phyloP scores from a whole-genome alignment of 1,139 yeast species.

The Kodamaea anthophila region DNA sequence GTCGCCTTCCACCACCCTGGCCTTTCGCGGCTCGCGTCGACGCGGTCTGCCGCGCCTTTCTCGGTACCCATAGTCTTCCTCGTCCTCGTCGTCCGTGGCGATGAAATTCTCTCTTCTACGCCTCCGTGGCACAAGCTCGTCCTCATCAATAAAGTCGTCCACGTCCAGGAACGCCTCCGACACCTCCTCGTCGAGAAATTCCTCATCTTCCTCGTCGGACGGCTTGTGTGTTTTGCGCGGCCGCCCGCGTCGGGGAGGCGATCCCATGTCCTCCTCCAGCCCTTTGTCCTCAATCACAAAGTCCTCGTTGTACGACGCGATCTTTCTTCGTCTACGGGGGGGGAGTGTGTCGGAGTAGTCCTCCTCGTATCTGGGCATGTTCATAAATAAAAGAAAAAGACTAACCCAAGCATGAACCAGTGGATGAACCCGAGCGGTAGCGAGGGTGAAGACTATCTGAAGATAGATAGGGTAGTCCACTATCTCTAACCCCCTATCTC shows the following conservation, averaged over 20 bases:
- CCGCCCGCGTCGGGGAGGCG: conserved; percentile 13
- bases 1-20: conserved; percentile 22
- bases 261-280: conserved; percentile 23
- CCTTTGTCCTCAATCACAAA: conserved; percentile 13
- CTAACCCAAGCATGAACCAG: too few species aligned
- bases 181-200: conserved; percentile 19
- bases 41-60: conserved; percentile 11
- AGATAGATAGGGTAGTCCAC: too few species aligned
- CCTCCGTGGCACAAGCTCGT: conserved; percentile 12
- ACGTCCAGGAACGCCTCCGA: conserved; percentile 11
- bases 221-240: conserved; percentile 8
- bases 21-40: conserved; percentile 15
- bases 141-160: conserved; percentile 17
- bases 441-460: too few species aligned
- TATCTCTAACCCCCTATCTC: too few species aligned
- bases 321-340: conserved; percentile 10
- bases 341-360: conserved; percentile 13
- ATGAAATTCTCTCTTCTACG: conserved; percentile 26
- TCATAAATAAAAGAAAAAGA: too few species aligned
- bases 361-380: conserved; percentile 13
- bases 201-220: conserved; percentile 20
- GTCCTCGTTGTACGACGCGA: conserved; percentile 12
- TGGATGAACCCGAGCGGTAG: too few species aligned
- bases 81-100: conserved; percentile 37
- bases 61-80: conserved; percentile 20